Conservation (phyloP, 2,329 filamentous ascomycete genomes). For the Ophiostoma pallidulum region DNA sequence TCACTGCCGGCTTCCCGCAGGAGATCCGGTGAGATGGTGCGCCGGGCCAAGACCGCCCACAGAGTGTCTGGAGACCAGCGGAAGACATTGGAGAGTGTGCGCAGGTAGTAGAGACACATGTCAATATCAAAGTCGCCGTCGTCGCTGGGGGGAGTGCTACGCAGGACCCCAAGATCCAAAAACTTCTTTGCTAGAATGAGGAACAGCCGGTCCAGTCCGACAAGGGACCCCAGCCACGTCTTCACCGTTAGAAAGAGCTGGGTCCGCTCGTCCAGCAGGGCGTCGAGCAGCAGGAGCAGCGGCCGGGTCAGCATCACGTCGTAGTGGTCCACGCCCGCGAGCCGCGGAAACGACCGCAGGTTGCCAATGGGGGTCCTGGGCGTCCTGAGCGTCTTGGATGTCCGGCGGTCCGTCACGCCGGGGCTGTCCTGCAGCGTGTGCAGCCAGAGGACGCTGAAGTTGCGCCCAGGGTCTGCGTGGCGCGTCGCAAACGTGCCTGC, state of each 20-base stretch:
- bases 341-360: conserved; percentile 29
- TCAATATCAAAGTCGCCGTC: conserved; percentile 58
- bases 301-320: conserved; percentile 71
- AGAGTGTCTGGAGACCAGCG: conserved; percentile 57
- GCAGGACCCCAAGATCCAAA: conserved; percentile 43
- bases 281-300: conserved; percentile 71
- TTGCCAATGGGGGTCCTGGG: conserved; percentile 35
- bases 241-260: conserved; percentile 69
- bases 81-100: conserved; percentile 64
- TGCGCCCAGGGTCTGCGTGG: conserved; percentile 53
- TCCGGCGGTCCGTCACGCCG: conserved; percentile 36
- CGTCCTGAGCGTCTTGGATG: conserved; percentile 39
- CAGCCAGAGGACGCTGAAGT: conserved; percentile 73
- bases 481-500: conserved; percentile 37
- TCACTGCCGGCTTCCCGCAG: conserved; percentile 33
- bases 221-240: conserved; percentile 65
- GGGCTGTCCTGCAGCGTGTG: conserved; percentile 58
- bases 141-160: conserved; percentile 22
- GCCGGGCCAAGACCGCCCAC: conserved; percentile 61
- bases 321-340: conserved; percentile 52
- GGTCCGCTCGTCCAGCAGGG: conserved; percentile 60
- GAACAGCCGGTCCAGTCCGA: conserved; percentile 55
- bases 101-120: conserved; percentile 68
- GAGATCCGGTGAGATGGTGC: conserved; percentile 40
- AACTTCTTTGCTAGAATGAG: conserved; percentile 51